Base-by-base conservation (phyloP, 345 rosid species). In the Geranium rotundifolium region DNA sequence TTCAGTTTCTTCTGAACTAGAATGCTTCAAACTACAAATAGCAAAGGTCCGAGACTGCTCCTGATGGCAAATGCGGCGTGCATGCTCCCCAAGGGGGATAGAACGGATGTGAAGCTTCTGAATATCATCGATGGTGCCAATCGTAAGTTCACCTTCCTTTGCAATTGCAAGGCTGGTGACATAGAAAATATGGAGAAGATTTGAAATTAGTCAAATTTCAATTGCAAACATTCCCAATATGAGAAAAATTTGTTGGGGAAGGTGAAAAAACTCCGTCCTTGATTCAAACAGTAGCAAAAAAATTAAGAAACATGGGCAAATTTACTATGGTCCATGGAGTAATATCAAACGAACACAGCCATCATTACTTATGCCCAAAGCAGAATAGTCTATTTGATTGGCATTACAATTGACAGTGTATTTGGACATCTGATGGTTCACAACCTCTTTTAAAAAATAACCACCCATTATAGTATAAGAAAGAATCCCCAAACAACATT, bases 71-170 rank as follows among this genome's bases (percentile, higher is more conserved):
- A 92, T 89, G 31, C 97, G 88, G 31, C 90, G 87, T 58, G 89
- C 89, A 58, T 89, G 95, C 74, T 92, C 98, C 64, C 98, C 97
- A 52, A 92, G 73, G 1, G 98, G 96, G 71, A 92, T 87, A 59
- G 95, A 80, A 67, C 98, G 97, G 69, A 92, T 92, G 69, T 92
- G 98, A 77, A 92, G 97, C 86, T 92, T 92, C 78, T 89, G 98
- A 69, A 89, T 89, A 65, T 85, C 97, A 82, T 92, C 96, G 41
- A 92, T 92, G 66, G 97, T 89, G 64, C 97, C 95, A 50, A 92
- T 89, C 7, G 91, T 84, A 75, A 92, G 95, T 70, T 87, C 93
- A 0, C 95, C 98, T 78, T 85, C 95, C 72, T 87, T 92, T 19
- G 97, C 97, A 78, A 92, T 85, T 19, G 97, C 98, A 17, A 92